Evolutionary conservation across 441 rosid genomes (phyloP), one percentile per base, ranked within the genome.

Genomic region (Mallotus repandus): DNA sequence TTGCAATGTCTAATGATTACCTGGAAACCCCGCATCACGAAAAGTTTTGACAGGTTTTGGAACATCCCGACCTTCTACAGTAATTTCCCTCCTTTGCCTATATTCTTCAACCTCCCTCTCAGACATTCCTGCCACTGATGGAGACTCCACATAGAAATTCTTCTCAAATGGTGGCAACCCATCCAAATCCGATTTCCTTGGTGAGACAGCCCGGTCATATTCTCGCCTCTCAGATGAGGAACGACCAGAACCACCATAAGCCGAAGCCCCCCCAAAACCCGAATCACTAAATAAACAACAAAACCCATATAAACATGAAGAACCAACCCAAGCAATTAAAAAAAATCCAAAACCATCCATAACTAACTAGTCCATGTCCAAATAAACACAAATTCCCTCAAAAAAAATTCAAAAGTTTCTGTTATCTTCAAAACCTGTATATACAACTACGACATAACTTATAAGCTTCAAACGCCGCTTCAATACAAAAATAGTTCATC

Each of bases 161-260:
- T 94, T 94, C 84, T 92, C 91, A n/a, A 92, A 94, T 55, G 96
- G 90, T 80, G 89, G 85, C 84, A 92, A 79, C 25, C 97, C 99
- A 88, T 91, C 99, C 82, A 93, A 87, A 82, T 88, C 93, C 14
- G 84, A 83, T 83, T 87, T 93, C 86, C 78, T 76, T 0, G 95
- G 89, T 2, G 91, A 82, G 52, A 84, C 90, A 54, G 62, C 75
- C 57, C 80, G 86, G 60, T 77, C 89, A 29, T 69, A 52, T 46
- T 91, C 98, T 80, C 73, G 88, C 84, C 84, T 85, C 63, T 89
- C 89, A 0, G 91, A 82, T 3, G 88, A 76, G 41, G 87, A 75
- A 64, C 88, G 83, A 29, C 66, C 83, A 7, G 93, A 86, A 66
- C 88, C 81, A 38, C 87, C 87, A 70, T 88, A 88, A 29, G 84